These are phyloP conservation scores for Eimeria mitis DNA, from an alignment of 169 alveolate species.

Conservation along the genomic window DNA sequence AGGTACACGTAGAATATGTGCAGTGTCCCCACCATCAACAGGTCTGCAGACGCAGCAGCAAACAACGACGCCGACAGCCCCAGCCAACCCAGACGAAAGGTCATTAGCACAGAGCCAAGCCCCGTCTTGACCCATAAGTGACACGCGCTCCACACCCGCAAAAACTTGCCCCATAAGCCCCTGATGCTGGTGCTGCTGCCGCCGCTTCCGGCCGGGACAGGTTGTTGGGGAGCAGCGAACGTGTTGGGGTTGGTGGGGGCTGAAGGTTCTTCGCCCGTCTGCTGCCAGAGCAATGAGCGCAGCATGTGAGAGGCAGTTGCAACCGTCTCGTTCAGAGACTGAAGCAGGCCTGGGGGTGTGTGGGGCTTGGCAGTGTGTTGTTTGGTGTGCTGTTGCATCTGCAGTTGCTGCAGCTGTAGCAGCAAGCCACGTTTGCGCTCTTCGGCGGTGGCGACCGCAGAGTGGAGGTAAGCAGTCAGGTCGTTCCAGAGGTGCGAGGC, in stretches of 20 bases:
- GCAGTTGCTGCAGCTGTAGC: constrained; percentile 11
- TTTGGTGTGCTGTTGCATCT: background rate
- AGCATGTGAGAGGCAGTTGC: constrained; percentile 4
- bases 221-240: background rate
- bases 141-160: constrained; percentile 26
- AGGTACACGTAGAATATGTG: constrained; percentile 80
- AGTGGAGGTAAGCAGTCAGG: constrained; percentile 32
- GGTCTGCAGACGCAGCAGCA: constrained; percentile 71
- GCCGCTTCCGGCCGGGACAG: constrained; percentile 38
- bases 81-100: constrained; percentile 62
- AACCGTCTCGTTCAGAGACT: constrained; percentile 1
- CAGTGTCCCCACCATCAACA: constrained; percentile 37
- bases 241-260: background rate
- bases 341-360: background rate
- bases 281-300: constrained; percentile 7
- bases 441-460: constrained; percentile 24
- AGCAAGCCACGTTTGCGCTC: constrained; percentile 11
- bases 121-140: constrained; percentile 38
- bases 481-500: constrained; percentile 61
- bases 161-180: background rate
- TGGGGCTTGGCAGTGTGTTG: background rate
- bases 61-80: constrained; percentile 39
- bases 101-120: constrained; percentile 28
- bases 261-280: background rate
- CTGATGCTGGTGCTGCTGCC: background rate